Base-by-base conservation (phyloP, 1,284 basidiomycete species). In the Rhizopogon hawkerae region DNA sequence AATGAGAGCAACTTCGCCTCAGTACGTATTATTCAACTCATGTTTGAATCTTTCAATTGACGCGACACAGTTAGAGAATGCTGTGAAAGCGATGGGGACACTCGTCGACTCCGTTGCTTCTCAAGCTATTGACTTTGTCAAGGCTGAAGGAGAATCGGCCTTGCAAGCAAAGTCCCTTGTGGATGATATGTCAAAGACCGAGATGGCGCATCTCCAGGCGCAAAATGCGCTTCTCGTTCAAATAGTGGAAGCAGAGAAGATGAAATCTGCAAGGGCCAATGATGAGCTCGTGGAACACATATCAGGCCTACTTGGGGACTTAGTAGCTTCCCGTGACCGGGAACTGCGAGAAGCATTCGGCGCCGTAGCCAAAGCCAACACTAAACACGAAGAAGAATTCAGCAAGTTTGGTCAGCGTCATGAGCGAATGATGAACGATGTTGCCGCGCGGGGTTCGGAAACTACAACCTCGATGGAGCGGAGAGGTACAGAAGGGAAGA, bases 231-330 rank as follows among this genome's bases (percentile, higher is more conserved):
- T 75, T 1, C 73, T 96, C 26, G 66, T 69, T 1, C 71, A 73
- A 21, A 69, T 90, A 53, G 68, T 94, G 2, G 76, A 82, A 53
- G 68, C 76, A 3, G 89, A 94, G 65, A 79, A 77, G 60, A 61
- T 66, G 4, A 85, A 80, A 54, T 76, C 82, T 0, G 77, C 81
- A 24, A 77, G 75, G 46, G 77, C 86, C 1, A 85, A 83, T 55
- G 80, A 83, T 35, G 83, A 87, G 41, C 67, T 95, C 5, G 68
- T 91, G 36, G 75, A 83, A 41, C 81, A 82, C 34, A 75, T 95
- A 49, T 84, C 86, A 0, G 71, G 71, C 5, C 70, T 92, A 53
- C 69, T 95, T 2, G 77, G 77, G 16, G 82, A 80, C 14, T 92
- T 86, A 63, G 76, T 83, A 9, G 69, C 77, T 23, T 74, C 83